phyloP scores from a whole-genome alignment of 371 early-diverging fungal species.

The Dichotomocladium elegans region DNA sequence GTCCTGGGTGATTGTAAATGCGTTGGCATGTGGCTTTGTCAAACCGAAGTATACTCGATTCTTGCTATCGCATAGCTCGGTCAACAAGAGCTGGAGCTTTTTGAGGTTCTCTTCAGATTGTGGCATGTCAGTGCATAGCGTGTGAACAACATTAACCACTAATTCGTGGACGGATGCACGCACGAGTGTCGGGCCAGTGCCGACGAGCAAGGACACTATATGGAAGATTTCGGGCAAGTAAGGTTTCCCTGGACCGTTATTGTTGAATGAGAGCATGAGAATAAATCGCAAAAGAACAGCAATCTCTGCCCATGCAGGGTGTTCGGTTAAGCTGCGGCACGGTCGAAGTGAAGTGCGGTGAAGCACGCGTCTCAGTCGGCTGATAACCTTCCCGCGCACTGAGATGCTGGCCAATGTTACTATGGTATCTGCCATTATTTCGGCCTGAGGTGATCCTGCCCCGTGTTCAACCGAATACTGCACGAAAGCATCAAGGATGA shows the following conservation, averaged over 20 bases:
- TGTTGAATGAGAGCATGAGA: conserved; percentile 86
- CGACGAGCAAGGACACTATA: conserved; percentile 75
- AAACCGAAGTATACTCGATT: conserved; percentile 78
- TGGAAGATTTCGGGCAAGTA: conserved; percentile 87
- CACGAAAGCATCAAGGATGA: conserved; percentile 77
- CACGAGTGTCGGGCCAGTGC: conserved; percentile 79
- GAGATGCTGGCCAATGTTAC: conserved; percentile 77
- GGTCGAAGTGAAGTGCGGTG: conserved; percentile 68
- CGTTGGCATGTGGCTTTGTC: conserved; percentile 66
- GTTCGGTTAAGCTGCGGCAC: conserved; percentile 68
- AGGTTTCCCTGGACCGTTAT: conserved; percentile 56
- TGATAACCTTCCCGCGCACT: conserved; percentile 79
- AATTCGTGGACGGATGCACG: conserved; percentile 86
- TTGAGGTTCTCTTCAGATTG: conserved; percentile 55
- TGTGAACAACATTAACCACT: conserved; percentile 87
- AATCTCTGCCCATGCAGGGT: conserved; percentile 84
- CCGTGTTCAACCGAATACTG: conserved; percentile 79
- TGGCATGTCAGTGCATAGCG: conserved; percentile 68
- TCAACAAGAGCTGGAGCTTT: conserved; percentile 54
- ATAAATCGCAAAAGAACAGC: conserved; percentile 81
- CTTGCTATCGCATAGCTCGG: conserved; percentile 74
- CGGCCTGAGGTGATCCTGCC: conserved; percentile 74
- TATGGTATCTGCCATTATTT: conserved; percentile 80
- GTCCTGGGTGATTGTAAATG: conserved; percentile 65
- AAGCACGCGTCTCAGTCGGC: conserved; percentile 72